Base-by-base conservation (phyloP, 106 monocot species). In the Allium cepa region DNA sequence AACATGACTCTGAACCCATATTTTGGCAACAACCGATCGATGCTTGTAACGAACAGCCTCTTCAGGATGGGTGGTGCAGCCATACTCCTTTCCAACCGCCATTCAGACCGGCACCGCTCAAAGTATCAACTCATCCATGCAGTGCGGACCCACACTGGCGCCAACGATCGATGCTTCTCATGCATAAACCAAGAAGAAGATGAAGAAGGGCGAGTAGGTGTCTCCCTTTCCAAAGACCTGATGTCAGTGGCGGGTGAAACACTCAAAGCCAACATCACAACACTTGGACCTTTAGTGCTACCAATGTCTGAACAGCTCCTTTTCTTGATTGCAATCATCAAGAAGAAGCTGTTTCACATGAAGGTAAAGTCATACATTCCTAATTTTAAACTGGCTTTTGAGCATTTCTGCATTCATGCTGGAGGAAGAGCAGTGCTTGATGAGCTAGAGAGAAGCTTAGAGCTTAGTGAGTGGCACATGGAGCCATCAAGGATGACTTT, bases 201-300 rank as follows among this genome's bases (percentile, higher is more conserved):
- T 62, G 46, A 53, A 0, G 47, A 27, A 10, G 60, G 60, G 17
- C 26, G 9, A 12, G 6, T 67, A 14, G 75, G 75, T 18, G 69
- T 75, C 17, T n/a, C 75, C 52, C 75, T 75, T 62, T 75, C 75
- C 47, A 75, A 69, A 26, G 75, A 75, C 68, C 69, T 75, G 3
- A 75, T 69, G 68, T 12, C 62, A 3, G 62, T 75, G 17, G 75
- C 75, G 4, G 75, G 75, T 7, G 75, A 75, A 17, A 62, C 75
- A 28, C 75, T 75, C n/a, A 75, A 75, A 22, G 68, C 68, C 18
- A 75, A 75, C 69, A 75, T 75, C 68, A 75, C 75, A 49, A 75
- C 68, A 0, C 69, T 75, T 8, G 75, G 75, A 9, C 75, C 75
- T 8, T 69, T 75, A 45, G 53, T 75, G 46, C 68, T 75, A 9